phyloP scores from a whole-genome alignment of 148 eudicot species.

The Tetragonia tetragonoides region DNA sequence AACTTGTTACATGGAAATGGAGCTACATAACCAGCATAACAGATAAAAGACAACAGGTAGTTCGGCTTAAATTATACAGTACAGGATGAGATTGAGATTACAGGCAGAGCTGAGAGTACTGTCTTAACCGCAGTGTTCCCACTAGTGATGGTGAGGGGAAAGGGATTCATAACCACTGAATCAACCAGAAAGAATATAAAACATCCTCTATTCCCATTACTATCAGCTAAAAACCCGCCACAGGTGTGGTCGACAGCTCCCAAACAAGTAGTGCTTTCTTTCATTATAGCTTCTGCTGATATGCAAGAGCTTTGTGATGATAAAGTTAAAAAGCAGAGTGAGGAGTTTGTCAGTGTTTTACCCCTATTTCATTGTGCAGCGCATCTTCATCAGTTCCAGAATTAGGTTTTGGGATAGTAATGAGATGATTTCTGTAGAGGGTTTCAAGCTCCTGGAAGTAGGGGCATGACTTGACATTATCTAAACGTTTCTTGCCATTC shows the following conservation, averaged over 20 bases:
- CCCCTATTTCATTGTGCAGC: neutral
- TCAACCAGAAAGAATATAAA: neutral
- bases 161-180: neutral
- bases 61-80: too few relatives aligned
- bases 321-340: neutral
- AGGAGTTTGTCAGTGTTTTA: neutral
- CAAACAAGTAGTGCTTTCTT: neutral
- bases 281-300: neutral
- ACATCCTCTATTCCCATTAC: neutral
- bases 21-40: too few relatives aligned
- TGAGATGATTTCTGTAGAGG: slow-evolving; percentile 33
- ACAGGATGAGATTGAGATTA: too few relatives aligned
- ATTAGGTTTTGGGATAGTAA: slow-evolving; percentile 11
- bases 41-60: too few relatives aligned
- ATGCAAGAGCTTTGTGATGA: neutral
- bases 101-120: too few relatives aligned
- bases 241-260: neutral
- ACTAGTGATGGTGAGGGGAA: neutral
- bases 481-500: slow-evolving; percentile 28
- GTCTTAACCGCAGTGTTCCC: neutral
- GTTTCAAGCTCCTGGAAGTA: slow-evolving; percentile 48
- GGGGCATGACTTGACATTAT: slow-evolving; percentile 38
- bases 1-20: too few relatives aligned
- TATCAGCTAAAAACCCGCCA: neutral
- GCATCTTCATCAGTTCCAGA: neutral